Percentiles rank a stretch among this genome's conserved stretches.
Conservation (phyloP, 805 yeast species). For the Lachancea sp. region DNA sequence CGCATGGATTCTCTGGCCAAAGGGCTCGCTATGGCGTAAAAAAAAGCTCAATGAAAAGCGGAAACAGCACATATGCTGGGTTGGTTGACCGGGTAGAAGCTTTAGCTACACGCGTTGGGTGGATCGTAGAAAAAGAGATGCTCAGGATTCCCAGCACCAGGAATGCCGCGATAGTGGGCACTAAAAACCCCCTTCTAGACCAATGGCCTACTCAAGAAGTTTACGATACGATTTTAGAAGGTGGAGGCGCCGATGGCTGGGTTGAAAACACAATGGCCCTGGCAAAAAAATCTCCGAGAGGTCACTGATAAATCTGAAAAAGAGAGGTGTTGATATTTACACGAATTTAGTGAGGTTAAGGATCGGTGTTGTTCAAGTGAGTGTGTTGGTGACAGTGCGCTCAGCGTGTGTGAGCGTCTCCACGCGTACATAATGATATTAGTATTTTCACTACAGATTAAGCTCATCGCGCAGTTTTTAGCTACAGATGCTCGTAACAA, state of each 20-base stretch:
- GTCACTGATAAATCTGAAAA: conserved; percentile 43
- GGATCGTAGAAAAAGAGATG: conserved; percentile 83
- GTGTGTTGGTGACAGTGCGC: no score
- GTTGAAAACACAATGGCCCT: conserved; percentile 70
- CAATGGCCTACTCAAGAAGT: conserved; percentile 34
- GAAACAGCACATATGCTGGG: conserved; percentile 69
- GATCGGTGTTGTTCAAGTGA: no score
- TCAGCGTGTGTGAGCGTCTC: no score
- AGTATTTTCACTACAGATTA: neutral
- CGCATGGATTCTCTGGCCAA: conserved; percentile 77
- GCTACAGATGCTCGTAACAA: neutral
- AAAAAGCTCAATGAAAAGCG: conserved; percentile 15
- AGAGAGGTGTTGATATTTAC: no score
- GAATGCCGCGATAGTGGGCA: conserved; percentile 83
- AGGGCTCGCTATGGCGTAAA: conserved; percentile 57
- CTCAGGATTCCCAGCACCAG: conserved; percentile 90
- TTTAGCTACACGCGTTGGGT: conserved; percentile 62
- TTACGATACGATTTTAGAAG: conserved; percentile 57
- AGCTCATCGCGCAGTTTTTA: neutral
- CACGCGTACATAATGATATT: no score
- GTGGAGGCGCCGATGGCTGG: conserved; percentile 92
- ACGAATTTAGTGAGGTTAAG: no score
- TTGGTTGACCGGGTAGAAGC: conserved; percentile 80
- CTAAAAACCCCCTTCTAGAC: conserved; percentile 34
- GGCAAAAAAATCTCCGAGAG: conserved; percentile 63